phyloP scores from a whole-genome alignment of 2,329 filamentous ascomycete species.

The Nemania sp. region DNA sequence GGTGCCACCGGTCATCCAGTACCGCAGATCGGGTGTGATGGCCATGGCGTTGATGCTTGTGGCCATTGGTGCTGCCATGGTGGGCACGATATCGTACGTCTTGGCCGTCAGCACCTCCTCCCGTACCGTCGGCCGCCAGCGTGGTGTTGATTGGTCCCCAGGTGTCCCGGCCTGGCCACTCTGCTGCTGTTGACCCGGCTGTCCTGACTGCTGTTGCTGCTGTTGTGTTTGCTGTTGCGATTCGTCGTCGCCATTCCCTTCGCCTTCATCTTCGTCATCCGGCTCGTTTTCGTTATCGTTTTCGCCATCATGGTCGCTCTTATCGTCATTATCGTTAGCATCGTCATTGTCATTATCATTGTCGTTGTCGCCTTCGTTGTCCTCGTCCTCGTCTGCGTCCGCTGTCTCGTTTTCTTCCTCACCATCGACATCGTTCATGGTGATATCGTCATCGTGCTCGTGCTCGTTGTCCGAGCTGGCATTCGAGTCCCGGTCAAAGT shows the following conservation, averaged over 20 bases:
- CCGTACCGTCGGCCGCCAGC: conserved; percentile 65
- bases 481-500: conserved; percentile 44
- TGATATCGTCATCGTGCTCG: conserved; percentile 45
- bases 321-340: conserved; percentile 43
- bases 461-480: conserved; percentile 51
- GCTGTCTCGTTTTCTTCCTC: conserved; percentile 33
- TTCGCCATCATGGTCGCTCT: conserved; percentile 38
- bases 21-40: conserved; percentile 90
- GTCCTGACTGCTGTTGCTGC: conserved; percentile 32
- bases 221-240: conserved; percentile 28
- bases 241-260: conserved; percentile 43
- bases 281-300: conserved; percentile 43
- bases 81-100: conserved; percentile 93
- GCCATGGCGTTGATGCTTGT: conserved; percentile 94
- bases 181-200: too few species aligned
- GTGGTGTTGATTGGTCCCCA: conserved; percentile 39
- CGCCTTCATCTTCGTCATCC: conserved; percentile 40
- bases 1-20: conserved; percentile 90
- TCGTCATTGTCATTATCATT: conserved; percentile 41
- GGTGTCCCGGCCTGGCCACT: conserved; percentile 41
- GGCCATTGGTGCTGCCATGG: conserved; percentile 92
- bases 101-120: conserved; percentile 77
- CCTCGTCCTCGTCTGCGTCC: conserved; percentile 43
- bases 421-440: conserved; percentile 36
- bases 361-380: conserved; percentile 40